A percentile compares a stretch with the other conserved stretches of the same genome.
Conservation (phyloP, 805 yeast species). For the Candida railenensis region DNA sequence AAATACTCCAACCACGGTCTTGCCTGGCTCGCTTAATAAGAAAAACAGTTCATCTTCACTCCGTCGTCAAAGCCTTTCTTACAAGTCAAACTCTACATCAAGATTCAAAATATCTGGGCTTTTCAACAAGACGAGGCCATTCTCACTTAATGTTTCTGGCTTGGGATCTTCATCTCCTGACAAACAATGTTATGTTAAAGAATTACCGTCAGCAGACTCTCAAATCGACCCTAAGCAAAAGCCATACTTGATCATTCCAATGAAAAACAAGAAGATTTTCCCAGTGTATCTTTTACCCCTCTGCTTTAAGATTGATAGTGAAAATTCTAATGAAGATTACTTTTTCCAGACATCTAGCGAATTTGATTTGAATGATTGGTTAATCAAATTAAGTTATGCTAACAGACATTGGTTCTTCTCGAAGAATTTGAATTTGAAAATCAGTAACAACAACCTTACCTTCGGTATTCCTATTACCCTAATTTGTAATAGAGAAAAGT, state of each 20-base stretch:
- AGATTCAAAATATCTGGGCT: constrained; percentile 58
- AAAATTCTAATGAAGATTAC: constrained; percentile 48
- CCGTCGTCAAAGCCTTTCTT: constrained; percentile 39
- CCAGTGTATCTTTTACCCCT: constrained; percentile 51
- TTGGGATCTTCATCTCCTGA: constrained; percentile 35
- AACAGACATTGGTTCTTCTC: constrained; percentile 58
- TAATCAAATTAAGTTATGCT: constrained; percentile 46
- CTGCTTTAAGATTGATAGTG: constrained; percentile 49
- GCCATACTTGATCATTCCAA: constrained; percentile 48
- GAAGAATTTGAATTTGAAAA: constrained; percentile 28
- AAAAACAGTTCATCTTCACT: constrained; percentile 28
- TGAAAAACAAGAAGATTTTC: constrained; percentile 46
- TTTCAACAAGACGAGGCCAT: constrained; percentile 57
- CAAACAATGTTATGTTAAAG: constrained; percentile 46
- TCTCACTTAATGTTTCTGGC: constrained; percentile 49
- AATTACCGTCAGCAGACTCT: constrained; percentile 55
- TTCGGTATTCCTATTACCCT: constrained; percentile 85
- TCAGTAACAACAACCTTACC: constrained; percentile 35
- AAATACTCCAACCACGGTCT: constrained; percentile 3
- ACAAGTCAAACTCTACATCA: constrained; percentile 38
- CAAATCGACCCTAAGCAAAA: constrained; percentile 45
- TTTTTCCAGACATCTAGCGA: constrained; percentile 67
- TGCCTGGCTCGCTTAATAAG: constrained; percentile 17
- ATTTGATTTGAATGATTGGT: constrained; percentile 73
- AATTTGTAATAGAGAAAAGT: constrained; percentile 70